Conservation (phyloP, 768 basidiomycete genomes). For the Leccinum barrowsii region DNA sequence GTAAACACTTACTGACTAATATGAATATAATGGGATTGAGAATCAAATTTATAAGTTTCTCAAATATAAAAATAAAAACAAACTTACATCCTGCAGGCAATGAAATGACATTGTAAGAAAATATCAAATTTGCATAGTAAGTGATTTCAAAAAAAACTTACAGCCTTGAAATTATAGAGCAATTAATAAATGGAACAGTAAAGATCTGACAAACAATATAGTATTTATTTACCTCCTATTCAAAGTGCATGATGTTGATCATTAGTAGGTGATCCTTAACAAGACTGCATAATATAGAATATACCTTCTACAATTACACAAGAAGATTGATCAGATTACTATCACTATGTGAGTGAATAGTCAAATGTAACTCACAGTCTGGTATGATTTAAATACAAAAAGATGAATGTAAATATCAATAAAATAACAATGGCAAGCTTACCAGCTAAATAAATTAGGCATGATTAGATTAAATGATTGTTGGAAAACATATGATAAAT, state of each 20-base stretch:
- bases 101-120: no score
- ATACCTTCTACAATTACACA: neutral
- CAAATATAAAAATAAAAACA: neutral
- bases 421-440: no score
- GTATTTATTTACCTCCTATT: neutral
- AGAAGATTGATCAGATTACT: neutral
- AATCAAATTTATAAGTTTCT: no score
- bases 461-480: accelerated
- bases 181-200: neutral
- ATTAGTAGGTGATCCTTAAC: neutral
- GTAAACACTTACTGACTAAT: neutral
- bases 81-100: neutral
- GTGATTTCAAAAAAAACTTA: neutral
- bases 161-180: neutral
- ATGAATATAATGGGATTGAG: neutral
- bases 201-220: neutral
- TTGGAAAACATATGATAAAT: no score
- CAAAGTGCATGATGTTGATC: neutral
- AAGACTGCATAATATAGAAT: neutral
- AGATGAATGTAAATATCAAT: no score
- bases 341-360: no score
- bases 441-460: no score
- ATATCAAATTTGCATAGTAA: neutral
- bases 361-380: no score
- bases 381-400: no score